Evolutionary conservation across 2,329 filamentous ascomycete genomes (phyloP).

Genomic region (Aspergillus floridensis): DNA sequence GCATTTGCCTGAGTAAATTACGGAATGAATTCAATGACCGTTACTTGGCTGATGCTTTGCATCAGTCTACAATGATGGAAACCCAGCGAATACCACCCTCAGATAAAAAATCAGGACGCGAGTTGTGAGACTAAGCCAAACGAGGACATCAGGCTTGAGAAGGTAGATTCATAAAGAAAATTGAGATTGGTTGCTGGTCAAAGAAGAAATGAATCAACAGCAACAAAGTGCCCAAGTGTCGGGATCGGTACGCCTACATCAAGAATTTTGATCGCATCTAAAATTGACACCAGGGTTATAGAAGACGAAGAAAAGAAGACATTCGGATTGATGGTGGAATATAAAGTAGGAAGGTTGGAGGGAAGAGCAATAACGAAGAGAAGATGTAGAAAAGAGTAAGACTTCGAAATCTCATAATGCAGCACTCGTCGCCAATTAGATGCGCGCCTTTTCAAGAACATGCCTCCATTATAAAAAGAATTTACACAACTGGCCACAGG

Average conservation of each 20-base stretch:
- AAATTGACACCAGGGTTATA: constrained; percentile 20
- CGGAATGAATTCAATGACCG: no score
- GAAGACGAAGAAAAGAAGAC: constrained; percentile 12
- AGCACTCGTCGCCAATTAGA: constrained; percentile 18
- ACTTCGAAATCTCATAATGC: constrained; percentile 23
- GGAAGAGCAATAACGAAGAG: constrained; percentile 6
- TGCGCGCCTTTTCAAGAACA: constrained; percentile 15
- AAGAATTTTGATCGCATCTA: constrained; percentile 22
- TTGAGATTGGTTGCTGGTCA: no score
- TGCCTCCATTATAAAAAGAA: constrained; percentile 17
- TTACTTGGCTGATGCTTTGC: no score
- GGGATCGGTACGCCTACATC: constrained; percentile 17
- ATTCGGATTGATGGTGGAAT: not conserved
- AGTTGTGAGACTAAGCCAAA: no score
- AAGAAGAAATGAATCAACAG: no score
- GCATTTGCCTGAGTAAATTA: no score
- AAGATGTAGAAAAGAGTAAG: constrained; percentile 12
- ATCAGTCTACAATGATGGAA: no score
- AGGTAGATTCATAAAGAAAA: no score
- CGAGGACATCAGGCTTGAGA: no score
- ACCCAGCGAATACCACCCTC: no score
- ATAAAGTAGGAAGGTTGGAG: not conserved
- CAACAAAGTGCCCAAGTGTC: no score
- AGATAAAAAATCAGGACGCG: no score
- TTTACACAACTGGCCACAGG: constrained; percentile 16